Percentiles rank a stretch among this genome's conserved stretches.
These are phyloP conservation scores for Exserohilum turcica DNA, from an alignment of 2,329 filamentous ascomycete species.

Conservation along the genomic window DNA sequence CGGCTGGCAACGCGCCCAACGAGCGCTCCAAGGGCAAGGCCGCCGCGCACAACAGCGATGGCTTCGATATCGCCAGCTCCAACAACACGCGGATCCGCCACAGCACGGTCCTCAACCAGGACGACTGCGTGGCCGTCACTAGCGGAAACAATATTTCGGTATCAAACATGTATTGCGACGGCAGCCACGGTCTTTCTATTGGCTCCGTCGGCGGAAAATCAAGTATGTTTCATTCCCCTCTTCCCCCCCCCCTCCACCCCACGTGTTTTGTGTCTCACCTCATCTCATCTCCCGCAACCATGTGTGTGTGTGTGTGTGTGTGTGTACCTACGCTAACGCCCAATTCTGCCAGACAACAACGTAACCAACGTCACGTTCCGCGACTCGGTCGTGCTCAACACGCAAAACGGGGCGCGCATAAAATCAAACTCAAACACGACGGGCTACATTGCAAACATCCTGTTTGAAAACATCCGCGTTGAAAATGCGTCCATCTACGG, in stretches of 20 bases:
- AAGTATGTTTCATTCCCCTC: constrained; percentile 1
- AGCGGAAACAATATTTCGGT: constrained; percentile 51
- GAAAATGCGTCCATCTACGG: constrained; percentile 53
- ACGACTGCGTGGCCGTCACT: constrained; percentile 63
- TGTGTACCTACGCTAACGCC: no score
- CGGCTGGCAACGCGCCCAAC: constrained; percentile 54
- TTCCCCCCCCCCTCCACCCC: no score
- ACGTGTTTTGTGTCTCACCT: no score
- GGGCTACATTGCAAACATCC: constrained; percentile 42
- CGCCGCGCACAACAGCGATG: constrained; percentile 57
- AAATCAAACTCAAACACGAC: constrained; percentile 59
- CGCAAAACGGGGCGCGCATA: constrained; percentile 60
- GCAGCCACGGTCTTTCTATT: constrained; percentile 62
- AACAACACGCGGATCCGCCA: constrained; percentile 49
- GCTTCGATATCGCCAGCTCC: constrained; percentile 59
- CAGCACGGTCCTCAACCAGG: constrained; percentile 60
- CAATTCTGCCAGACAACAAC: constrained; percentile 41
- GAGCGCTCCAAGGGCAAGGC: constrained; percentile 30
- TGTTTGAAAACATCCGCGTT: constrained; percentile 34
- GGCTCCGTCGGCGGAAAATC: constrained; percentile 56
- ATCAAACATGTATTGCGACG: constrained; percentile 51
- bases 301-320: no score
- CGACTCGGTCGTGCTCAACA: constrained; percentile 55
- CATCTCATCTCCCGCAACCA: no score
- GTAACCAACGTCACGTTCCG: constrained; percentile 51